A percentile compares a stretch with the other conserved stretches of the same genome.
Conservation (phyloP, 768 basidiomycete species). For the Lactifluus piperatus region DNA sequence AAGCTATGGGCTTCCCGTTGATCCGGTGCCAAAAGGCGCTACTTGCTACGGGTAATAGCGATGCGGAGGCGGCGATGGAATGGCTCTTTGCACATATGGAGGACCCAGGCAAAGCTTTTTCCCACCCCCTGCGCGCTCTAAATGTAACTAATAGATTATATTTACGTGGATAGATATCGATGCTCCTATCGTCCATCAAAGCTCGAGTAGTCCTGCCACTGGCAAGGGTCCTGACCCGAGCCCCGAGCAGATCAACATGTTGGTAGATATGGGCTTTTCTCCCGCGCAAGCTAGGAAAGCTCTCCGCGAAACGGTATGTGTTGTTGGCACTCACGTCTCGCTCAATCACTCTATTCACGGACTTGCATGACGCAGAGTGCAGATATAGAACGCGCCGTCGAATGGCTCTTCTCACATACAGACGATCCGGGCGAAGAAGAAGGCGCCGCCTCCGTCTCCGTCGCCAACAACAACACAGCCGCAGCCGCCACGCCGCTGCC, state of each 20-base stretch:
- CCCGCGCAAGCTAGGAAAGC: slow-evolving; percentile 78
- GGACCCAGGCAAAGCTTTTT: slow-evolving; percentile 56
- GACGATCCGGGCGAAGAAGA: slow-evolving; percentile 68
- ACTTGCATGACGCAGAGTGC: slow-evolving; percentile 40
- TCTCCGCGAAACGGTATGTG: slow-evolving; percentile 70
- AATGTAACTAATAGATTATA: too few relatives aligned
- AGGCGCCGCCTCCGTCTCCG: too few relatives aligned
- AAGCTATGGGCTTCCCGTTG: slow-evolving; percentile 86
- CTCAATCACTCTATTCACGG: background rate
- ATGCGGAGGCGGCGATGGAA: slow-evolving; percentile 81
- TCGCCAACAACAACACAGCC: too few relatives aligned
- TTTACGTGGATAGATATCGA: slow-evolving; percentile 98
- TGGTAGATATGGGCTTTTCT: slow-evolving; percentile 92
- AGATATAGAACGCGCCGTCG: slow-evolving; percentile 78
- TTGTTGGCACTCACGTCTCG: background rate
- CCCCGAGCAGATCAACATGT: slow-evolving; percentile 58
- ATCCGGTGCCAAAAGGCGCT: slow-evolving; percentile 86
- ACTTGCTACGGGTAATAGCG: slow-evolving; percentile 72
- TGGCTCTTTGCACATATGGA: slow-evolving; percentile 97
- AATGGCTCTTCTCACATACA: slow-evolving; percentile 94
- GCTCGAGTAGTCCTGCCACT: slow-evolving; percentile 17
- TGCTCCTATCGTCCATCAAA: slow-evolving; percentile 43
- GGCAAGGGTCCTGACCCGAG: slow-evolving; percentile 45
- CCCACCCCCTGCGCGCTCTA: background rate
- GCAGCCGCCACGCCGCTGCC: background rate